Evolutionary conservation across 1,139 yeast species (phyloP).

Genomic region (Magnusiomyces paraingens): DNA sequence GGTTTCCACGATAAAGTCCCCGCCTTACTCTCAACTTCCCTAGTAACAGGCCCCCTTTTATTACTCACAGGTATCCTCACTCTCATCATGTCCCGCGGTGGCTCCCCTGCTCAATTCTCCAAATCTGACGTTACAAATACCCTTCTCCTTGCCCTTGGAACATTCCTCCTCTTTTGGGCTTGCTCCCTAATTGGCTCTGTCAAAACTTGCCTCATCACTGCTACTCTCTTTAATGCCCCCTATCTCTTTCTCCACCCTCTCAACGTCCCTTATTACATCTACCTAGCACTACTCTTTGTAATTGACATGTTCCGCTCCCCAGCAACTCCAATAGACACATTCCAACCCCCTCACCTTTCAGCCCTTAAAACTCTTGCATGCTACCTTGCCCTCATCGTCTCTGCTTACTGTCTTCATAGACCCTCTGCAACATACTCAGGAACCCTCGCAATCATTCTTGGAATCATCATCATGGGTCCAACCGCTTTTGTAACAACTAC

Average conservation of each 20-base stretch:
- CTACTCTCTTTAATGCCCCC: constrained; percentile 13
- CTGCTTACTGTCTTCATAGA: constrained; percentile 15
- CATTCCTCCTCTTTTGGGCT: constrained; percentile 15
- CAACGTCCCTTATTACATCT: constrained; percentile 8
- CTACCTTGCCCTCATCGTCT: constrained; percentile 7
- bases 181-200: constrained; percentile 17
- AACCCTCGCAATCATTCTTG: constrained; percentile 9
- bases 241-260: constrained; percentile 11
- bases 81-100: constrained; percentile 19
- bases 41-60: constrained; percentile 26
- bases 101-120: neutral
- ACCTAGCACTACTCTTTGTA: constrained; percentile 10
- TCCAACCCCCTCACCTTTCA: constrained; percentile 7
- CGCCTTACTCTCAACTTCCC: constrained; percentile 18
- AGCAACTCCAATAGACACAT: neutral
- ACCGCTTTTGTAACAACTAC: constrained; percentile 6
- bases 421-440: constrained; percentile 12
- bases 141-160: constrained; percentile 13
- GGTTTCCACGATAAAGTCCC: constrained; percentile 2
- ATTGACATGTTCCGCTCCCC: constrained; percentile 3
- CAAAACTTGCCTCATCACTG: constrained; percentile 14
- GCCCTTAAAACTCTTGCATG: constrained; percentile 5
- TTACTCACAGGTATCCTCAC: constrained; percentile 24
- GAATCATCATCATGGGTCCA: constrained; percentile 10
- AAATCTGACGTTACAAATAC: constrained; percentile 10